Evolutionary conservation across 2,329 filamentous ascomycete genomes (phyloP).

Genomic region (Colletotrichum spaethianum): DNA sequence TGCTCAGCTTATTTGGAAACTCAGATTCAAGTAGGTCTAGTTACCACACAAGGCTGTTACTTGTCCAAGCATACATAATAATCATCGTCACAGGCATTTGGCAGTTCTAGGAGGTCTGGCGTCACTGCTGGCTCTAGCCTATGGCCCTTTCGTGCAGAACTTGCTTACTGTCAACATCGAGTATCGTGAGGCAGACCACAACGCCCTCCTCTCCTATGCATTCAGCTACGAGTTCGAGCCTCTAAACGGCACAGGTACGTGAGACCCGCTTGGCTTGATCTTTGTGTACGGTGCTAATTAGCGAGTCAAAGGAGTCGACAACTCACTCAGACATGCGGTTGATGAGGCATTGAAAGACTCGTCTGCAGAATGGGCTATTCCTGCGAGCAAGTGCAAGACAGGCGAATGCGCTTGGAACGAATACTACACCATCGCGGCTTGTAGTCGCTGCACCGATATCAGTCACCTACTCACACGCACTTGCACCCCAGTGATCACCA

Average conservation of each 20-base stretch:
- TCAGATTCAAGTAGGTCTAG: conserved; percentile 31
- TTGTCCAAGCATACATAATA: neutral
- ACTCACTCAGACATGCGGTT: neutral
- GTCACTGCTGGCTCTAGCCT: conserved; percentile 29
- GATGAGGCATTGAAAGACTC: neutral
- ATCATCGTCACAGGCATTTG: conserved; percentile 16
- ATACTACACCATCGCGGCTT: neutral
- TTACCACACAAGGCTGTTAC: neutral
- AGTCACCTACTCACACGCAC: neutral
- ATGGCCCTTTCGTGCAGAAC: conserved; percentile 36
- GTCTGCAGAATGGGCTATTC: neutral
- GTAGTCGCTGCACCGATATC: neutral
- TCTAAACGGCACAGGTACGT: neutral
- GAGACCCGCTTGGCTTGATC: neutral
- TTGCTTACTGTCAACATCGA: conserved; percentile 11
- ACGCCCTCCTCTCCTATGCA: neutral
- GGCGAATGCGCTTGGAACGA: neutral
- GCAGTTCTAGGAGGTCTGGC: conserved; percentile 28
- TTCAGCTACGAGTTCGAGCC: neutral
- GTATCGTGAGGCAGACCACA: neutral
- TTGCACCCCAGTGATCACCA: neutral
- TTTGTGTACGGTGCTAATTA: neutral
- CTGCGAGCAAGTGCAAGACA: neutral
- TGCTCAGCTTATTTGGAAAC: conserved; percentile 26
- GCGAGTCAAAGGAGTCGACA: neutral